These are phyloP conservation scores for Leucosporidium scottii DNA, from an alignment of 768 basidiomycete species.

Conservation along the genomic window DNA sequence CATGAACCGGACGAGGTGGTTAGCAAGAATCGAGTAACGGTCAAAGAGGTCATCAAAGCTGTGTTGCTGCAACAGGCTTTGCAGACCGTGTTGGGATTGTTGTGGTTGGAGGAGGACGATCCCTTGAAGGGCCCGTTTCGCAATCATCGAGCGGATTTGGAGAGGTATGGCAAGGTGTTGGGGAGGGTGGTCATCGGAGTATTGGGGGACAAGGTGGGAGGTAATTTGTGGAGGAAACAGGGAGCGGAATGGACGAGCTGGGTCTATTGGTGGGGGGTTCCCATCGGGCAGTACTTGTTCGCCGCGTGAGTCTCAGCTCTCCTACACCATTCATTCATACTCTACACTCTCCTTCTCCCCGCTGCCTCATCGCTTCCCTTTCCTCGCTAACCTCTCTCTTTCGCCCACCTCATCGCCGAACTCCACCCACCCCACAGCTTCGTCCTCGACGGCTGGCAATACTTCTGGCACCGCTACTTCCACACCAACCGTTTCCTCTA, in stretches of 20 bases:
- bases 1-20: slow-evolving; percentile 78
- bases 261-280: slow-evolving; percentile 90
- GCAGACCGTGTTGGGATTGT: slow-evolving; percentile 68
- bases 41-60: slow-evolving; percentile 62
- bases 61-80: slow-evolving; percentile 79
- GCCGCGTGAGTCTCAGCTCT: slow-evolving; percentile 87
- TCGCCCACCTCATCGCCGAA: not conserved
- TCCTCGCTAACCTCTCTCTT: not conserved
- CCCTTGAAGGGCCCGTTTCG: not conserved
- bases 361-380: not conserved
- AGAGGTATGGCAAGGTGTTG: slow-evolving; percentile 36
- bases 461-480: slow-evolving; percentile 72
- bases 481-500: slow-evolving; percentile 78
- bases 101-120: slow-evolving; percentile 55
- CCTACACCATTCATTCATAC: no score
- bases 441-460: slow-evolving; percentile 95
- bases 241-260: slow-evolving; percentile 52
- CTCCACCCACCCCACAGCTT: slow-evolving; percentile 53
- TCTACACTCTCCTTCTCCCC: not conserved
- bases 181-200: slow-evolving; percentile 44
- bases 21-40: slow-evolving; percentile 65
- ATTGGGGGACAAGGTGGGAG: slow-evolving; percentile 47
- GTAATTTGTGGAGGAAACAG: slow-evolving; percentile 42
- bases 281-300: slow-evolving; percentile 59
- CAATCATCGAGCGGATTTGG: slow-evolving; percentile 22